Conservation (phyloP, 305 asterid species). For the Fraxinus albicans region DNA sequence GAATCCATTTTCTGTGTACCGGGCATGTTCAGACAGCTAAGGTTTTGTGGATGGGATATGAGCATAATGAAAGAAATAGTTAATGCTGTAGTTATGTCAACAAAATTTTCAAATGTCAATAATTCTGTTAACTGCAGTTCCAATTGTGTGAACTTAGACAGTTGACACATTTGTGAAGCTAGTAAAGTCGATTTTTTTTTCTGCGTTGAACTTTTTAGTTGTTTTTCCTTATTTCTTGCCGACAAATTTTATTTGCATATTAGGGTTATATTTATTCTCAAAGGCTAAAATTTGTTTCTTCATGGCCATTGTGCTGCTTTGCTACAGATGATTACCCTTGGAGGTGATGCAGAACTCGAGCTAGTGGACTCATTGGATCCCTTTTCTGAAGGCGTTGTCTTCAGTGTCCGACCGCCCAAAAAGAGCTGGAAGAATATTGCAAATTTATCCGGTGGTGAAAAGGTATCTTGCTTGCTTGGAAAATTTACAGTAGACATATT, state of each 20-base stretch:
- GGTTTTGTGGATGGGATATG: background rate
- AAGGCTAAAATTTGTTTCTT: background rate
- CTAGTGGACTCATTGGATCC: conserved; percentile 96
- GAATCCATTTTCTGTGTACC: background rate
- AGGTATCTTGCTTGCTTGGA: conserved; percentile 43
- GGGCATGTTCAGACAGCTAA: background rate
- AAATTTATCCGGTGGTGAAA: conserved; percentile 96
- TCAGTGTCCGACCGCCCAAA: conserved; percentile 96
- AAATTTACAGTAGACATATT: background rate
- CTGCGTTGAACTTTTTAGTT: background rate
- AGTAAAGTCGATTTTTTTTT: background rate
- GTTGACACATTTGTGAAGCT: background rate
- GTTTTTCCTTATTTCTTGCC: background rate
- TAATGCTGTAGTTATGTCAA: background rate
- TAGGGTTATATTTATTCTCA: background rate
- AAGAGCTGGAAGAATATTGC: conserved; percentile 99
- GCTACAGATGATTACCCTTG: conserved; percentile 90
- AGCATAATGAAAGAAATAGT: conserved; percentile 4
- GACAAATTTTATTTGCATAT: background rate
- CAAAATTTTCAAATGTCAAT: background rate
- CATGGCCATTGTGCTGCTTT: conserved; percentile 3
- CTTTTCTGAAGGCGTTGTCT: conserved; percentile 95
- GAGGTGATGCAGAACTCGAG: conserved; percentile 98
- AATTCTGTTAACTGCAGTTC: background rate
- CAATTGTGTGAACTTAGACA: background rate